Evolutionary conservation across 2,329 filamentous ascomycete genomes (phyloP).

Genomic region (Byssothecium circinans): DNA sequence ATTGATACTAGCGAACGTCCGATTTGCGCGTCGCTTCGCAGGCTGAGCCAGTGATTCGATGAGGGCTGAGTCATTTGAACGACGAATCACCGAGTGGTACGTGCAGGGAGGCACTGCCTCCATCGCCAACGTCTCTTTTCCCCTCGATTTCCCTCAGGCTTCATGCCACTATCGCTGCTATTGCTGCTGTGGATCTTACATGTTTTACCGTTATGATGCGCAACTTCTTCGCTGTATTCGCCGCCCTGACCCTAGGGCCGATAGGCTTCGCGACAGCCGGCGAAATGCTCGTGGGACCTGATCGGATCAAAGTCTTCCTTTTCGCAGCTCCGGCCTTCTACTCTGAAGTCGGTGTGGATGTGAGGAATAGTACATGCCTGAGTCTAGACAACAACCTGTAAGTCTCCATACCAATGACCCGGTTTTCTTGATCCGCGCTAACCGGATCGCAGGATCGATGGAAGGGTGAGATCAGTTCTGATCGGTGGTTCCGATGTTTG

Average conservation of each 20-base stretch:
- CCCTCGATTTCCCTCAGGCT: background rate
- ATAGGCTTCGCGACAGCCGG: background rate
- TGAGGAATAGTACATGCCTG: constrained; percentile 31
- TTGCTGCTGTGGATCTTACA: background rate
- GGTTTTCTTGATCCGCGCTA: background rate
- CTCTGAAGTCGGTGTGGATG: constrained; percentile 35
- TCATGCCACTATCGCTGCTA: background rate
- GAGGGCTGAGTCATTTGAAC: constrained; percentile 2
- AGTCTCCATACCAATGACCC: background rate
- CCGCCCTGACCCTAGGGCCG: background rate
- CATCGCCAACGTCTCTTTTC: background rate
- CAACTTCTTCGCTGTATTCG: background rate
- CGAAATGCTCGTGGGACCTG: background rate
- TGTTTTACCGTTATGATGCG: constrained; percentile 1
- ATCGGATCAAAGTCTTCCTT: constrained; percentile 39
- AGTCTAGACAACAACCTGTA: constrained; percentile 40
- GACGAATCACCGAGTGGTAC: background rate
- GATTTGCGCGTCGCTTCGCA: constrained; percentile 1
- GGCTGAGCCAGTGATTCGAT: background rate
- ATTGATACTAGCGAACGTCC: background rate
- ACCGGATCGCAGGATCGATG: constrained; percentile 31
- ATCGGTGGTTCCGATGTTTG: constrained; percentile 34
- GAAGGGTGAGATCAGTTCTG: constrained; percentile 33
- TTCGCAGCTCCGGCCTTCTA: constrained; percentile 38
- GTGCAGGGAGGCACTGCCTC: background rate